These are phyloP conservation scores for Pichia sp. DNA, from an alignment of 1,139 yeast genomes.

Conservation along the genomic window DNA sequence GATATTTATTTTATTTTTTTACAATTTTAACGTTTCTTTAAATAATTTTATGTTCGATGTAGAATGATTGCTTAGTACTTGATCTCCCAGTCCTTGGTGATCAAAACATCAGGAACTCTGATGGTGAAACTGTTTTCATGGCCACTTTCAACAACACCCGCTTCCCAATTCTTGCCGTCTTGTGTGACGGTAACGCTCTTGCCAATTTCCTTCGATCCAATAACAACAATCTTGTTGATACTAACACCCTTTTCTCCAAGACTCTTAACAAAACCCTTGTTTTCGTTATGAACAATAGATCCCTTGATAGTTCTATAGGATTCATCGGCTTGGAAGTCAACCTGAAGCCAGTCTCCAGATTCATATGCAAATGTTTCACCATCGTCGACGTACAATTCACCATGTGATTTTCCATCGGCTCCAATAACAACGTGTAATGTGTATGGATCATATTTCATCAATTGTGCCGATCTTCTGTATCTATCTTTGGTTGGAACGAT, in stretches of 20 bases:
- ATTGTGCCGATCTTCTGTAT: constrained; percentile 72
- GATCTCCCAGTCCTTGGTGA: constrained; percentile 53
- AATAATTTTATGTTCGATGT: not conserved
- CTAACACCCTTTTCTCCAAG: constrained; percentile 31
- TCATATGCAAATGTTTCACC: constrained; percentile 69
- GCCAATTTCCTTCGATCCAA: constrained; percentile 35
- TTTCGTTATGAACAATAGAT: constrained; percentile 20
- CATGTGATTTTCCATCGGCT: constrained; percentile 43
- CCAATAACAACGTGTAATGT: constrained; percentile 68
- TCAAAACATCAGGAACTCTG: constrained; percentile 51
- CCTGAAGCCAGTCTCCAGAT: constrained; percentile 45
- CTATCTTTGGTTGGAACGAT: constrained; percentile 68
- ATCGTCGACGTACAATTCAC: constrained; percentile 72
- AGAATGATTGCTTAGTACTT: constrained; percentile 7
- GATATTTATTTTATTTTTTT: too few relatives aligned
- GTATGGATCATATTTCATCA: constrained; percentile 83
- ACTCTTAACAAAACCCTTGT: constrained; percentile 28
- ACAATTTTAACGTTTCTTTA: not conserved
- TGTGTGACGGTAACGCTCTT: constrained; percentile 32
- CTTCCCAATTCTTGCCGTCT: constrained; percentile 37
- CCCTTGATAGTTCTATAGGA: constrained; percentile 30
- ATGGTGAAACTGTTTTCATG: constrained; percentile 35
- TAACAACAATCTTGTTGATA: constrained; percentile 61
- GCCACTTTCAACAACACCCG: constrained; percentile 28
- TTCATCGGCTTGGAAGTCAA: constrained; percentile 36